Evolutionary conservation across 352 stramenopile genomes (phyloP), one percentile per base, ranked within the genome.

Genomic region (Pythium monospermum): DNA sequence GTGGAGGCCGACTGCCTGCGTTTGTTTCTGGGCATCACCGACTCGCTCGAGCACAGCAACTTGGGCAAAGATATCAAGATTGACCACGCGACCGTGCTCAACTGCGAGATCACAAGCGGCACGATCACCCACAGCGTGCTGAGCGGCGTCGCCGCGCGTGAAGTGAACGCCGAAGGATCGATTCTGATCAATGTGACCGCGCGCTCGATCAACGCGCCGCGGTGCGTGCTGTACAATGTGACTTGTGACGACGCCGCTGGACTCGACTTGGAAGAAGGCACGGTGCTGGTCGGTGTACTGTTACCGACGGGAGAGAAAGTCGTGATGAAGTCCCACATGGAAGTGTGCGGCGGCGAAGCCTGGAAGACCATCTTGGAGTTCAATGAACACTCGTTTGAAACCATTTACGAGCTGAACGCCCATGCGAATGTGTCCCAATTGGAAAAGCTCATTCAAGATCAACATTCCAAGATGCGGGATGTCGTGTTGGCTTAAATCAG

Each of bases 101-200:
- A 90, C 72, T 84, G 79, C 53, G 65, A 92, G 32, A 87, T 93
- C 36, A 66, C 72, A 27, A 53, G 65, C 19, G 84, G 82, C 19
- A 50, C 61, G 19, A 91, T 94, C 52, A 73, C 74, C 53, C 62
- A 78, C 59, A 89, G 73, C 16, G 81, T 98, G n/a, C 64, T 99
- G 21, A 95, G 86, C 41, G 83, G 90, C 49, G 95, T 99, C 15
- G 82, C 71, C 39, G 83, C 89, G 8, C 74, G 76, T 21, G 78
- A 97, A 49, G 77, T 99, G 49, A 83, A 95, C 35, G 93, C 84
- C 1, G 81, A 98, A 49, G 90, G 92, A 49, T 97, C 91, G 46
- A 98, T 99, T 53, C 73, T 99, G 44, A 97, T 99, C 55, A 99
- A 99, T 72, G 96, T 98, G 42, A 98, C 94, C 12, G 96, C 96